Evolutionary conservation across 352 stramenopile species (phyloP).

Genomic region (Pythium aquatile): DNA sequence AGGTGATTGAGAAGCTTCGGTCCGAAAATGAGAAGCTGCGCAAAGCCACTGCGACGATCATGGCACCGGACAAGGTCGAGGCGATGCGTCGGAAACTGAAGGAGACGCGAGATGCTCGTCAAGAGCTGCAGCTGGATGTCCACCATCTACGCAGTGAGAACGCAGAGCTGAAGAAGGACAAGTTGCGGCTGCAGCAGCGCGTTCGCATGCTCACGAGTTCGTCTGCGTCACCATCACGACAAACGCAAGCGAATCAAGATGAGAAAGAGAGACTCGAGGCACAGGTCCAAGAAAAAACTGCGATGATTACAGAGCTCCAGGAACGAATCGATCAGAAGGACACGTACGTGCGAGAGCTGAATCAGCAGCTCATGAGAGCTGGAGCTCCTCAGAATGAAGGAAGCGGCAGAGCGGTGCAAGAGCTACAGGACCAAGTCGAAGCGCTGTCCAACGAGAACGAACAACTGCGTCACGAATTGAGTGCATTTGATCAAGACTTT

Average conservation of each 20-base stretch:
- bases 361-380: background rate
- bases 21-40: constrained; percentile 67
- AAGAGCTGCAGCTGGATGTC: constrained; percentile 40
- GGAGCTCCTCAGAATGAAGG: background rate
- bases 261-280: constrained; percentile 27
- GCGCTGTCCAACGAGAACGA: constrained; percentile 59
- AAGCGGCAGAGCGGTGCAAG: background rate
- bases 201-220: constrained; percentile 41
- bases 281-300: constrained; percentile 32
- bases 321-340: constrained; percentile 17
- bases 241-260: background rate
- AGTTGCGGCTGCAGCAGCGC: constrained; percentile 68
- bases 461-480: constrained; percentile 73
- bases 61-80: constrained; percentile 44
- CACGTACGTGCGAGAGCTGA: constrained; percentile 18
- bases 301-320: constrained; percentile 35
- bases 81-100: constrained; percentile 44
- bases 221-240: constrained; percentile 23
- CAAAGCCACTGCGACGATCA: constrained; percentile 18
- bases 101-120: constrained; percentile 42
- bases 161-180: constrained; percentile 52
- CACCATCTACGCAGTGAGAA: constrained; percentile 39
- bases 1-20: constrained; percentile 76
- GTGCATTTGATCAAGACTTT: constrained; percentile 93
- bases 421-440: constrained; percentile 24